These are phyloP conservation scores for Eucalyptus grandis DNA, from an alignment of 345 rosid species.

Conservation along the genomic window DNA sequence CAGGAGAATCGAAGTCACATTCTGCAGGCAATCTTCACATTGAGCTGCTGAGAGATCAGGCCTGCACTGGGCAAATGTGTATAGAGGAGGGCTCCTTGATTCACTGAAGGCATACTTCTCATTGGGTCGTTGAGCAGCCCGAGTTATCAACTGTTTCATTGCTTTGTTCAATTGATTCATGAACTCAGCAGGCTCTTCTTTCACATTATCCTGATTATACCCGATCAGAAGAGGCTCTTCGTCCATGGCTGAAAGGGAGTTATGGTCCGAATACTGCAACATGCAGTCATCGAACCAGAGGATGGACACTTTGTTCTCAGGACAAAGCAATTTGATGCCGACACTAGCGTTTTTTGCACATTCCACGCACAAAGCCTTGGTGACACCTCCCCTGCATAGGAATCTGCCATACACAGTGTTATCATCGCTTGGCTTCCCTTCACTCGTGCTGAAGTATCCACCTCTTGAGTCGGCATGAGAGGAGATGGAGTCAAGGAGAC, in stretches of 20 bases:
- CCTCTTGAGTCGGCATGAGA: neutral
- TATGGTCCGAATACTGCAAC: slow-evolving; percentile 18
- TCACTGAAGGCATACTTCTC: neutral
- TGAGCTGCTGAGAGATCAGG: neutral
- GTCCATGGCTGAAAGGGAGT: slow-evolving; percentile 2
- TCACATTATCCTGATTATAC: neutral
- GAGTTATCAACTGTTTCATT: neutral
- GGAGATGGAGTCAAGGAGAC: neutral
- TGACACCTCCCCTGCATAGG: neutral
- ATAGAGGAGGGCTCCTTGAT: neutral
- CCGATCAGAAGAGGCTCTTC: neutral
- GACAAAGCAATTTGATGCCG: too few species aligned
- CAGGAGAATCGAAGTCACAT: neutral
- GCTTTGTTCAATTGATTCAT: neutral
- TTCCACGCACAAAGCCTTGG: neutral
- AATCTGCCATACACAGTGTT: neutral
- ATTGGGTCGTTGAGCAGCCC: neutral
- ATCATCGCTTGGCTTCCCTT: neutral
- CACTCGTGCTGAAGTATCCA: neutral
- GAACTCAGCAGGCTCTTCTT: neutral
- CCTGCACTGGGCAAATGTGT: slow-evolving; percentile 11
- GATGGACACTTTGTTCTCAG: slow-evolving; percentile 6
- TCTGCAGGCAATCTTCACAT: slow-evolving; percentile 1
- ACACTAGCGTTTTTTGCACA: neutral
- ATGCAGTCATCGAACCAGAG: slow-evolving; percentile 31